Evolutionary conservation across 495 filamentous ascomycete species (phyloP).

Genomic region (Aspergillus olivimuriae): DNA sequence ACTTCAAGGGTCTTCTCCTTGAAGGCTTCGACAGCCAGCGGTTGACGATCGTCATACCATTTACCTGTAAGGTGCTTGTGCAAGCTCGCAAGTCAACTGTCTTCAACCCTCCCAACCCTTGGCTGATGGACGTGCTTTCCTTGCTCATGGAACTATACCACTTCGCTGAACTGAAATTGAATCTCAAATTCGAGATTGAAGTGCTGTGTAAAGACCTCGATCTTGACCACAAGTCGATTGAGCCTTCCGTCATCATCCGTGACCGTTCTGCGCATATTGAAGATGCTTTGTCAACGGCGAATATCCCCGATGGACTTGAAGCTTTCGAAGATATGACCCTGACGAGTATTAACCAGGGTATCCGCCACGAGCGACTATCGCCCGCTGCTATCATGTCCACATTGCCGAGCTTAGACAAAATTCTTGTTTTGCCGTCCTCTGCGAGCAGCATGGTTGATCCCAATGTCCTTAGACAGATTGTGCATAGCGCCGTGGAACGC

Average conservation of each 20-base stretch:
- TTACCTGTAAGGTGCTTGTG: constrained; percentile 88
- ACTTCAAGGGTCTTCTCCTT: constrained; percentile 89
- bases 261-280: constrained; percentile 57
- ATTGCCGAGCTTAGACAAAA: constrained; percentile 70
- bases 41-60: constrained; percentile 85
- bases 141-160: constrained; percentile 88
- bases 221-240: constrained; percentile 77
- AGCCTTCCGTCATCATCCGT: constrained; percentile 74
- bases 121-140: constrained; percentile 89
- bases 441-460: constrained; percentile 68
- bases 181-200: constrained; percentile 97
- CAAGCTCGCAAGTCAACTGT: constrained; percentile 80
- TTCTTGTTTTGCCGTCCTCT: constrained; percentile 66
- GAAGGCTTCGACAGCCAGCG: constrained; percentile 89
- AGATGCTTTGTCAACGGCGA: constrained; percentile 47
- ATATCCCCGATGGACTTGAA: constrained; percentile 63
- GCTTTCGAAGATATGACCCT: constrained; percentile 73
- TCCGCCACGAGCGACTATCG: constrained; percentile 63
- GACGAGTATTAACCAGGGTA: constrained; percentile 61
- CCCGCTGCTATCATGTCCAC: constrained; percentile 64
- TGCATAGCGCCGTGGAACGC: constrained; percentile 73
- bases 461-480: constrained; percentile 69
- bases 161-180: constrained; percentile 85
- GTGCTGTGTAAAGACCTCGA: constrained; percentile 90
- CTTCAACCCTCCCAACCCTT: constrained; percentile 92